Evolutionary conservation across 73 alveolate genomes (phyloP).

Genomic region (Tetrahymena elliotti): DNA sequence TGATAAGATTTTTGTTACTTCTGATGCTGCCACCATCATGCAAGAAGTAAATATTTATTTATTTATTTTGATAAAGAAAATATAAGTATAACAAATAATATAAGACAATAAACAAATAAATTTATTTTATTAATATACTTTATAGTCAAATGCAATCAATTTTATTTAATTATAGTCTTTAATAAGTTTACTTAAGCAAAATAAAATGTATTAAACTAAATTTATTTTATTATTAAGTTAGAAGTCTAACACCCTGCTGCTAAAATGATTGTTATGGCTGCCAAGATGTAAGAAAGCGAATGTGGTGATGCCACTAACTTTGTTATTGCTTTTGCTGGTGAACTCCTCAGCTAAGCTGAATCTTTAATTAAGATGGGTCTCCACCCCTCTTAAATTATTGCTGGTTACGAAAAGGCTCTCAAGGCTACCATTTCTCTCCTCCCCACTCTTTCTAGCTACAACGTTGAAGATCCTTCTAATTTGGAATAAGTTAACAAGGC

Average conservation of each 20-base stretch:
- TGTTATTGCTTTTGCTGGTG: conserved; percentile 94
- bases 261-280: conserved; percentile 91
- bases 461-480: conserved; percentile 67
- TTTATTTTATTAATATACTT: too few species aligned
- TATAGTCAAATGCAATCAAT: neutral
- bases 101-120: neutral
- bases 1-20: conserved; percentile 92
- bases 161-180: neutral
- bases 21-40: conserved; percentile 95
- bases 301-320: conserved; percentile 94
- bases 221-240: conserved; percentile 16
- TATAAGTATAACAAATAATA: neutral
- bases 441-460: conserved; percentile 65
- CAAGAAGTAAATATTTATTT: conserved; percentile 25
- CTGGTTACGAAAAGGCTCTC: conserved; percentile 94
- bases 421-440: conserved; percentile 71
- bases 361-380: conserved; percentile 87
- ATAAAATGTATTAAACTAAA: conserved; percentile 37
- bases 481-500: conserved; percentile 65
- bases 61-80: too few species aligned
- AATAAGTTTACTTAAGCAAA: neutral
- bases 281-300: conserved; percentile 92
- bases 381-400: conserved; percentile 80
- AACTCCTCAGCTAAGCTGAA: conserved; percentile 93
- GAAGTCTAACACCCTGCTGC: conserved; percentile 99